Conservation (phyloP, 2,329 filamentous ascomycete genomes). For the Trichoderma citrinoviride region DNA sequence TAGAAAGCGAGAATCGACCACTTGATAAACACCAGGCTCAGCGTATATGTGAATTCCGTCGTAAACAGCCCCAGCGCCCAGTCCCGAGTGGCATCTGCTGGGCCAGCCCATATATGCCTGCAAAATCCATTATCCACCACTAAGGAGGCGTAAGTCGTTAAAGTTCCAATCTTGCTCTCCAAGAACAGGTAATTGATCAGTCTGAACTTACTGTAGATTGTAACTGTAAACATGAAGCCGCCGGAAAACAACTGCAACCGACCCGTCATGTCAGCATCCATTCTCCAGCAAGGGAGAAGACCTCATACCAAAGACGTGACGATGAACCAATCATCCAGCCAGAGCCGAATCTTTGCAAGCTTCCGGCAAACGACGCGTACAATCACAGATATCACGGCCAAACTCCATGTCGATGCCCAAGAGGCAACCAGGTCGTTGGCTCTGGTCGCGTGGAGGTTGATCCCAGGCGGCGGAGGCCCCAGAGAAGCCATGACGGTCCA, state of each 20-base stretch:
- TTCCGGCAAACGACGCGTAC: neutral
- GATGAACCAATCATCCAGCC: constrained; percentile 23
- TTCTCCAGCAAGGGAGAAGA: neutral
- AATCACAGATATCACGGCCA: constrained; percentile 2
- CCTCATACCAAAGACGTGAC: constrained; percentile 14
- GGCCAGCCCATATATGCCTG: constrained; percentile 23
- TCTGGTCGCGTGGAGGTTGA: neutral
- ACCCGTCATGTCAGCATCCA: neutral
- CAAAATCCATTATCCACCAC: constrained; percentile 19
- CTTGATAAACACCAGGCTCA: constrained; percentile 21
- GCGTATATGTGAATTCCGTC: constrained; percentile 22
- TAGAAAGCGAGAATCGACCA: constrained; percentile 24
- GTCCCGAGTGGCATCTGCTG: constrained; percentile 10
- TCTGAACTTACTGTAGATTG: constrained; percentile 8
- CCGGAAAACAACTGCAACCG: neutral
- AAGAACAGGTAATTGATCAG: no score
- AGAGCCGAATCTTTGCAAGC: neutral
- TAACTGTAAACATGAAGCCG: constrained; percentile 12
- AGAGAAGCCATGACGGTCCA: neutral
- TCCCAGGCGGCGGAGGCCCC: constrained; percentile 7
- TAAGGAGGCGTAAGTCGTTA: neutral
- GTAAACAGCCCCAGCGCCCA: constrained; percentile 25
- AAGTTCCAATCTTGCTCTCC: no score
- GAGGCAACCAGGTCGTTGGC: neutral
- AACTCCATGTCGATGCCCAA: constrained; percentile 16